Base-by-base conservation (phyloP, 2,329 filamentous ascomycete genomes). In the Ophiostoma sp. region DNA sequence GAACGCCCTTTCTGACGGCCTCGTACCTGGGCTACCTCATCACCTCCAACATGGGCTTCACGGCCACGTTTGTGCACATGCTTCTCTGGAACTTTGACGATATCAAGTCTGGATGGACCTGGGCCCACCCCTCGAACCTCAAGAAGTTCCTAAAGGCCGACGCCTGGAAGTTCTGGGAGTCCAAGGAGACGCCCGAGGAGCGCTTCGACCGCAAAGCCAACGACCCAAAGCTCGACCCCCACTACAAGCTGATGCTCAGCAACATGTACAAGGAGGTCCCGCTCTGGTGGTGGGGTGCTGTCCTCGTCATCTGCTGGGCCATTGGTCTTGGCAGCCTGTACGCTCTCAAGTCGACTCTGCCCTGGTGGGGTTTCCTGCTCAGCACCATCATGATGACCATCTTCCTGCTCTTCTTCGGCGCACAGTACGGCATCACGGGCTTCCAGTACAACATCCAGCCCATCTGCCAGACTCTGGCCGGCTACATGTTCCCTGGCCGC, bases 401-500 rank as follows among this genome's bases (percentile, higher is more conserved):
- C 9, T 80, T 83, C 3, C 78, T 83, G 5, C 75, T 84, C 12
- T 82, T 85, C 74, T 83, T 82, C n/a, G 83, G 82, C 4, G 80
- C 82, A 0, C 78, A 81, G 75, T 76, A 77, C 52, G 83, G 80
- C 15, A 77, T 83, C 55, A 81, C 81, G 0, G 83, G 84, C 1
- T 83, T 85, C 75, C 78, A 82, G 31, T 82, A 83, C 63, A 81
- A 79, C 74, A 77, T 82, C 31, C 81, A 84, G 42, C 74, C 76
- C 42, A 71, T 81, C 64, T 80, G 82, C 15, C 85, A 87, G 76
- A 84, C 86, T 81, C 77, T 87, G n/a, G 85, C 82, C 3, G 86
- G 84, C 25, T 84, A 86, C 45, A 79, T 87, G 72, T 81, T 83
- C 70, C 85, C 82, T 0, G 79, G 81, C 1, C 79, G 78, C 50